Percentiles rank a stretch among this genome's conserved stretches.
These are phyloP conservation scores for Bimuria novae-zelandiae DNA, from an alignment of 2,329 filamentous ascomycete species.

Conservation along the genomic window DNA sequence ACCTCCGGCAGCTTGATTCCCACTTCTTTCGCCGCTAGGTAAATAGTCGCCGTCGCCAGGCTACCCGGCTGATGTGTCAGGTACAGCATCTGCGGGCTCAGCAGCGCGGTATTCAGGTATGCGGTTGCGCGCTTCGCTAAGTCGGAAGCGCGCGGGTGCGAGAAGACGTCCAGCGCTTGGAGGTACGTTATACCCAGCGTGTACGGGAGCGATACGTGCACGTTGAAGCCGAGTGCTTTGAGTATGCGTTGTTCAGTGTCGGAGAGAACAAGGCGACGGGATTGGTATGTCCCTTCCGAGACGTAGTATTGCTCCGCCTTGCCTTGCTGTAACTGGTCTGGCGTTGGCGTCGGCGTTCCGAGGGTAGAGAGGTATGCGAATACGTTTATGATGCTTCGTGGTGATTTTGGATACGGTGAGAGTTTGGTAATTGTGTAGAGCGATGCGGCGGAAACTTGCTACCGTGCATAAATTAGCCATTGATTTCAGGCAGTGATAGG, in stretches of 20 bases:
- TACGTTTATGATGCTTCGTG: conserved; percentile 81
- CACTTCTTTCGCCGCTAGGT: conserved; percentile 80
- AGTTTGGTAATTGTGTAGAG: conserved; percentile 85
- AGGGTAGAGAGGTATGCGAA: conserved; percentile 78
- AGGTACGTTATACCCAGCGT: conserved; percentile 88
- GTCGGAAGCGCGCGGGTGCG: conserved; percentile 48
- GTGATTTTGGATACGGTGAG: conserved; percentile 73
- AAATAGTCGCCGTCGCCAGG: conserved; percentile 86
- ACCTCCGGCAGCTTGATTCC: conserved; percentile 78
- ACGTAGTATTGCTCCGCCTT: conserved; percentile 58
- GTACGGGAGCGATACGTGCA: conserved; percentile 84
- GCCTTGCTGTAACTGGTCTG: conserved; percentile 24
- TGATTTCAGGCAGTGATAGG: not conserved
- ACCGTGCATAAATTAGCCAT: conserved; percentile 7
- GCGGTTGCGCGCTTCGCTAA: conserved; percentile 70
- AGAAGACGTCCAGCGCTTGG: conserved; percentile 78
- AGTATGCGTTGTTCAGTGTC: conserved; percentile 79
- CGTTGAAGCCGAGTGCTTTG: conserved; percentile 76
- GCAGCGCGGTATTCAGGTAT: conserved; percentile 82
- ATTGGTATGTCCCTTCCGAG: conserved; percentile 72
- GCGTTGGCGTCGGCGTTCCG: conserved; percentile 60
- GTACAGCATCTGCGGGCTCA: conserved; percentile 88
- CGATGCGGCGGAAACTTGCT: conserved; percentile 81
- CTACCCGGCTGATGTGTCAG: conserved; percentile 88
- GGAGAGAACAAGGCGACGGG: conserved; percentile 67